Evolutionary conservation across 257 asterid genomes (phyloP).

Genomic region (Verbena officinalis): DNA sequence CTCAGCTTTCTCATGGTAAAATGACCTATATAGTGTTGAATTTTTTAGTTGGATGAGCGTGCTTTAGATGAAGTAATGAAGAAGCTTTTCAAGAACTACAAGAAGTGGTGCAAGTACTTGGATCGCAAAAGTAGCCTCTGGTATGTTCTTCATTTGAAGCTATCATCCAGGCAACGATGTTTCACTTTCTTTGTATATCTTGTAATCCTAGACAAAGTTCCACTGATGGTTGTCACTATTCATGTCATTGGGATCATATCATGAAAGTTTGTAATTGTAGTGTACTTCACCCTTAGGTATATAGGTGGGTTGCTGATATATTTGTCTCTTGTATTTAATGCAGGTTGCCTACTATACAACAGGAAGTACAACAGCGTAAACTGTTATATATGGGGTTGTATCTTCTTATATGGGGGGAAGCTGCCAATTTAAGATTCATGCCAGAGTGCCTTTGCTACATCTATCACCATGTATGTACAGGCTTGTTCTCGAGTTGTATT

Average conservation of each 20-base stretch:
- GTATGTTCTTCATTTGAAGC: conserved; percentile 40
- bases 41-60: conserved; percentile 86
- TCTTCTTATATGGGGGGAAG: conserved; percentile 99
- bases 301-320: conserved; percentile 16
- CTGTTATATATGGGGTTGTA: conserved; percentile 86
- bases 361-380: conserved; percentile 97
- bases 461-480: conserved; percentile 83
- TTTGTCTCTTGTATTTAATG: conserved; percentile 32
- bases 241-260: conserved; percentile 12
- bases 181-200: conserved; percentile 14
- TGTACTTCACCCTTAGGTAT: not conserved
- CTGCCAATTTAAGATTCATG: conserved; percentile 98
- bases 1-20: conserved; percentile 10
- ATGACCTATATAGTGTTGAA: not conserved
- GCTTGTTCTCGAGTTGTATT: not conserved
- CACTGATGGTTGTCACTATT: not conserved
- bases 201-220: conserved; percentile 18
- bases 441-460: conserved; percentile 98
- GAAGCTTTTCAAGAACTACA: conserved; percentile 95
- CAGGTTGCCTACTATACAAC: conserved; percentile 98
- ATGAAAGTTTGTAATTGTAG: conserved; percentile 22
- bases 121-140: conserved; percentile 97
- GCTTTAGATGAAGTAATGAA: conserved; percentile 99
- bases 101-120: conserved; percentile 99
- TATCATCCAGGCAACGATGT: conserved; percentile 1